A percentile compares a stretch with the other conserved stretches of the same genome.
These are phyloP conservation scores for Diplocarpon rosae DNA, from an alignment of 2,329 filamentous ascomycete species.

Conservation along the genomic window DNA sequence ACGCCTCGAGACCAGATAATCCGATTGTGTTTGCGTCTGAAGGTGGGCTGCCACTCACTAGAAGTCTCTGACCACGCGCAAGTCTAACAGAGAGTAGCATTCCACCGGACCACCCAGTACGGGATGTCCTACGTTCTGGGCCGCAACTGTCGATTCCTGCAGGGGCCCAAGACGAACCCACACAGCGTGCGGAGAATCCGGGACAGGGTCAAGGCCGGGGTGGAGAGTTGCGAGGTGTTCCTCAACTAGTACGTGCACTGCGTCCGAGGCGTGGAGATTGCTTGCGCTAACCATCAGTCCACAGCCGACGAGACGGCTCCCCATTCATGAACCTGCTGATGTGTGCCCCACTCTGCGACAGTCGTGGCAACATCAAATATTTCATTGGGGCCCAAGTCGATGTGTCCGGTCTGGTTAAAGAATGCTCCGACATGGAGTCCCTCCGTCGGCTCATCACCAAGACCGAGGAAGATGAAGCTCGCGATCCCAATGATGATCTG, in stretches of 20 bases:
- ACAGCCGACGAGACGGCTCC: conserved; percentile 50
- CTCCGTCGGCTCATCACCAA: conserved; percentile 36
- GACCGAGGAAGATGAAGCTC: conserved; percentile 24
- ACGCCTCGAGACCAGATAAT: conserved; percentile 62
- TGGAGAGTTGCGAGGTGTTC: conserved; percentile 63
- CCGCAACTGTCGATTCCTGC: conserved; percentile 68
- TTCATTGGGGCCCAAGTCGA: conserved; percentile 58
- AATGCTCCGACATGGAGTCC: conserved; percentile 48
- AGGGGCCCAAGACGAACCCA: conserved; percentile 59
- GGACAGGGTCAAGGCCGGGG: conserved; percentile 48
- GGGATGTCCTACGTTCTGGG: conserved; percentile 63
- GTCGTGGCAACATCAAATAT: conserved; percentile 48
- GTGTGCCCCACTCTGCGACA: conserved; percentile 52
- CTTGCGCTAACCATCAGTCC: conserved; percentile 1
- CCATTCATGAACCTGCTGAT: conserved; percentile 59
- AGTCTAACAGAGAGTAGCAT: conserved; percentile 38
- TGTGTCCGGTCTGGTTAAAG: conserved; percentile 50
- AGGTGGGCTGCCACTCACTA: conserved; percentile 34
- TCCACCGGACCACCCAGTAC: conserved; percentile 64
- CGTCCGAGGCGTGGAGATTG: background rate
- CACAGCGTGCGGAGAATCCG: conserved; percentile 51
- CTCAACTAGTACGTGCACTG: conserved; percentile 51
- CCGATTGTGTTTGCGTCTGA: conserved; percentile 70
- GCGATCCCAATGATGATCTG: conserved; percentile 13
- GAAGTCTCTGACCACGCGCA: too few species aligned